Conservation (phyloP, 1,284 basidiomycete species). For the Xanthoconium separans region DNA sequence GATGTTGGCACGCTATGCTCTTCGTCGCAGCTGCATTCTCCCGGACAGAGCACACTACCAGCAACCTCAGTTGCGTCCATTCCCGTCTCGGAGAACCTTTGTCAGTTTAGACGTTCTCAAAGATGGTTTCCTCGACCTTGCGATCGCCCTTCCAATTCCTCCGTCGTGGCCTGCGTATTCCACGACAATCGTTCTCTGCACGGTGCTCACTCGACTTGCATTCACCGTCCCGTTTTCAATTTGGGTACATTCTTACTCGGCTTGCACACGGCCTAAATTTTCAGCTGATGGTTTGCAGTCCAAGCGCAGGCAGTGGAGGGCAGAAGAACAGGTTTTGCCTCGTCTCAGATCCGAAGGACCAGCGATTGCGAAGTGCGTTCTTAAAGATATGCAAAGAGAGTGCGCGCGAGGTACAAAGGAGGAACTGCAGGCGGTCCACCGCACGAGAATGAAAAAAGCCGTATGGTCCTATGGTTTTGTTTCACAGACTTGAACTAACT, state of each 20-base stretch:
- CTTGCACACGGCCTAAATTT: slow-evolving; percentile 6
- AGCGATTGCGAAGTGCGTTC: slow-evolving; percentile 48
- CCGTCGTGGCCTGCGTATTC: slow-evolving; percentile 68
- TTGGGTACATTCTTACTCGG: slow-evolving; percentile 63
- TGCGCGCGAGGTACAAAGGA: slow-evolving; percentile 55
- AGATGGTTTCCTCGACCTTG: slow-evolving; percentile 59
- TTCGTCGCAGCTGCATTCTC: slow-evolving; percentile 12
- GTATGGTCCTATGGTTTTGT: slow-evolving; percentile 30
- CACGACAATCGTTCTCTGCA: slow-evolving; percentile 74
- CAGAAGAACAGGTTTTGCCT: slow-evolving; percentile 70
- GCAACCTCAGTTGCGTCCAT: slow-evolving; percentile 3
- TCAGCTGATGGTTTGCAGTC: slow-evolving; percentile 42
- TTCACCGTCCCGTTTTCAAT: slow-evolving; percentile 74
- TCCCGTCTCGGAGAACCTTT: slow-evolving; percentile 30
- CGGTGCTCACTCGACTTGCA: slow-evolving; percentile 61
- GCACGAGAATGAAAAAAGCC: slow-evolving; percentile 45
- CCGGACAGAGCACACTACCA: slow-evolving; percentile 6
- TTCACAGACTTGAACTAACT: slow-evolving; percentile 3
- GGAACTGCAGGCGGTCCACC: slow-evolving; percentile 47
- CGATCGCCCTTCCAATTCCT: slow-evolving; percentile 68
- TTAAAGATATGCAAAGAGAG: slow-evolving; percentile 58
- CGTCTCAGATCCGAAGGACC: slow-evolving; percentile 57
- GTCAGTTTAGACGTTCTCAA: slow-evolving; percentile 42
- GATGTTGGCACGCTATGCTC: slow-evolving; percentile 26
- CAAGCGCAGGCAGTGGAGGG: slow-evolving; percentile 59